Evolutionary conservation across 2,329 filamentous ascomycete species (phyloP), one percentile per base, ranked within the genome.

Genomic region (Colletotrichum salicis): DNA sequence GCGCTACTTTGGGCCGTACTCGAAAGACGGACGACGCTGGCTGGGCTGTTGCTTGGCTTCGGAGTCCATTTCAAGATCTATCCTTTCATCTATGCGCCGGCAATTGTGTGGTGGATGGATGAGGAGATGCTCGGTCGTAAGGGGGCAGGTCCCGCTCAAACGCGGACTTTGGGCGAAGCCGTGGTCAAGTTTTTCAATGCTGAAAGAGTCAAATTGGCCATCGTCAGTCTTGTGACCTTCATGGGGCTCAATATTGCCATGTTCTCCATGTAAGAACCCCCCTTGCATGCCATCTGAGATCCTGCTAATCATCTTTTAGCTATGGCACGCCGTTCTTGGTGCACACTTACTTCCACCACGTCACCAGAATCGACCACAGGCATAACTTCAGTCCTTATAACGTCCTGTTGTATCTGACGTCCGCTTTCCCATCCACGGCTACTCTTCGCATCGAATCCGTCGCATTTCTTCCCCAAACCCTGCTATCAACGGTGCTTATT

Each of bases 361-460:
- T 98, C 73, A 95, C 92, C 5, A 93, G 96, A 71, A 92, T 97
- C 80, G 96, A 99, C 80, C 96, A 99, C 82, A 92, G 96, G 15
- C 96, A 99, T 84, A 99, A 99, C 84, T 99, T 99, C 84, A 98
- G 95, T 11, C 94, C 95, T 1, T 99, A 98, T 86, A 98, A 97
- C 81, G 93, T 92, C 1, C 88, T 98, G 8, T 88, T 99, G 2
- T 97, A 99, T 80, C 88, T 97, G 54, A 92, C 91, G 61, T 97
- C 96, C 0, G 91, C 93, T 2, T 82, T 85, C 2, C 80, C 85
- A 0, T 80, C 84, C 0, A 77, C 81, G 1, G 76, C 82, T 1
- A 76, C 82, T 22, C 48, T 88, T 57, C 80, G 81, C 80, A 80
- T 95, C 62, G 95, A 97, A 79, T 93, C 93, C 0, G 83, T 97